A percentile compares a stretch with the other conserved stretches of the same genome.
These are phyloP conservation scores for Anacardium occidentale DNA, from an alignment of 345 rosid genomes.

Conservation along the genomic window DNA sequence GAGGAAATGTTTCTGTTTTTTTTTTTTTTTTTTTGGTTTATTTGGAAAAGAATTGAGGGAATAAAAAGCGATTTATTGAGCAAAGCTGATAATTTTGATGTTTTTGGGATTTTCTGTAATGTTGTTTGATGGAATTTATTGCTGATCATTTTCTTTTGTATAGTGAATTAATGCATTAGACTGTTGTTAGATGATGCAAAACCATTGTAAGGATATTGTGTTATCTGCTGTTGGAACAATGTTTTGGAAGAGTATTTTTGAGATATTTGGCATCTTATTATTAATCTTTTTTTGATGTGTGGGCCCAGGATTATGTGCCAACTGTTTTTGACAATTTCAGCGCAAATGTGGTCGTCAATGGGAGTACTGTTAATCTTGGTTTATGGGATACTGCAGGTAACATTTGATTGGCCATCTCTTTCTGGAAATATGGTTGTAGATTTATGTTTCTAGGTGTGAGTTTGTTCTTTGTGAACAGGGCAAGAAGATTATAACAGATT, in stretches of 20 bases:
- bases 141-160: not conserved
- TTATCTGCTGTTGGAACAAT: not conserved
- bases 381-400: constrained; percentile 98
- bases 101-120: not conserved
- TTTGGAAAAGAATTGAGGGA: not conserved
- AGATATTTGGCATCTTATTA: not conserved
- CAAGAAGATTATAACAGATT: constrained; percentile 93
- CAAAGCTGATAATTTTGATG: not conserved
- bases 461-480: constrained; percentile 40
- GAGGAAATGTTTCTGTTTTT: not conserved
- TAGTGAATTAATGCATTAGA: not conserved
- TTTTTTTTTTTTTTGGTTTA: not conserved
- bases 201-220: not conserved
- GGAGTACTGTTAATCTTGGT: constrained; percentile 82
- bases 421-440: not conserved
- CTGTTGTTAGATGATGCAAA: not conserved
- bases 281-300: constrained; percentile 14
- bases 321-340: constrained; percentile 97
- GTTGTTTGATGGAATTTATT: not conserved
- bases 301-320: constrained; percentile 83
- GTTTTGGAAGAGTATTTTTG: not conserved
- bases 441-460: constrained; percentile 12
- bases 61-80: not conserved
- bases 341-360: constrained; percentile 91
- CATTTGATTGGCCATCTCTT: constrained; percentile 2